These are phyloP conservation scores for Salvia hispanica DNA, from an alignment of 257 asterid species.

Conservation along the genomic window DNA sequence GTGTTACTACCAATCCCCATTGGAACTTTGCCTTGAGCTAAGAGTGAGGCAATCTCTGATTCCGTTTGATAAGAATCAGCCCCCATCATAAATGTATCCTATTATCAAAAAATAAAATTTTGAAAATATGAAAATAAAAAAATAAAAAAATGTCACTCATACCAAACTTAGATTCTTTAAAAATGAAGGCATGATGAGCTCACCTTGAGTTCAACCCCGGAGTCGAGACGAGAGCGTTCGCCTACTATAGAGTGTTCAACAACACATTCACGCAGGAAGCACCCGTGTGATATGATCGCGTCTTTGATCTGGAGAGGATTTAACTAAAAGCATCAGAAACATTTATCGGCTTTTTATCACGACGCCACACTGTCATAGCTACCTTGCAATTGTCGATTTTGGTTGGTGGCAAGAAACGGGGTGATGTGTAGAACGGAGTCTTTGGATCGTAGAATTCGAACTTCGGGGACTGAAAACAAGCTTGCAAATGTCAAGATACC, in stretches of 20 bases:
- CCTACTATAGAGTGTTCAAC: slow-evolving; percentile 86
- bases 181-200: not conserved
- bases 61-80: slow-evolving; percentile 91
- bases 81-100: slow-evolving; percentile 96
- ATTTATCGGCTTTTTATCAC: not conserved
- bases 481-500: not conserved
- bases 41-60: slow-evolving; percentile 79
- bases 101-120: not conserved
- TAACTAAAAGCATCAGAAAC: slow-evolving; percentile 14
- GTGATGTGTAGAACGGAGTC: slow-evolving; percentile 94
- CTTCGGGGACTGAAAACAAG: slow-evolving; percentile 59
- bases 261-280: slow-evolving; percentile 84
- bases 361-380: not conserved
- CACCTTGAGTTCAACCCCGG: slow-evolving; percentile 89
- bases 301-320: slow-evolving; percentile 66
- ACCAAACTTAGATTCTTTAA: not conserved
- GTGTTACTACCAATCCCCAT: slow-evolving; percentile 83
- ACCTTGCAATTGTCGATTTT: slow-evolving; percentile 88
- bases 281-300: slow-evolving; percentile 94
- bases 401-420: slow-evolving; percentile 92
- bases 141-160: not conserved
- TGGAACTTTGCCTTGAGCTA: slow-evolving; percentile 84
- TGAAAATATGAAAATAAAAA: not conserved
- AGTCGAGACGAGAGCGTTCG: slow-evolving; percentile 90
- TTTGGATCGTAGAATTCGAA: slow-evolving; percentile 91